Conservation (phyloP, 306 rosid genomes). For the Pyrus betulifolia region DNA sequence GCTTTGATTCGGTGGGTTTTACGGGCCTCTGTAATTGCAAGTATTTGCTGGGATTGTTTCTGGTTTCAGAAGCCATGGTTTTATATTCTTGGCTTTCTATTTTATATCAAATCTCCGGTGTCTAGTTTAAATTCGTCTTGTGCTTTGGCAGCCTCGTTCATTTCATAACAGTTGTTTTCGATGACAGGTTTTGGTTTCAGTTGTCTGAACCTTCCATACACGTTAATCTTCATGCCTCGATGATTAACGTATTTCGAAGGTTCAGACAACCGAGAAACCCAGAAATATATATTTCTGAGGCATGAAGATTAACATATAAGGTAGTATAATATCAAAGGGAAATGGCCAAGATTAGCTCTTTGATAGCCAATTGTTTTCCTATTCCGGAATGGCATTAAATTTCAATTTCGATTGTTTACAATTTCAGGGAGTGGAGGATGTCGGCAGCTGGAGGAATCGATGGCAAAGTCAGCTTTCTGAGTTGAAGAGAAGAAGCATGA, state of each 20-base stretch:
- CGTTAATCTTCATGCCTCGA: no score
- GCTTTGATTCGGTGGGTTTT: neutral
- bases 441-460: conserved; percentile 38
- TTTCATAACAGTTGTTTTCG: neutral
- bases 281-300: no score
- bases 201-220: neutral
- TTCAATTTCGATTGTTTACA: neutral
- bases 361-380: neutral
- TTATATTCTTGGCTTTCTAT: neutral
- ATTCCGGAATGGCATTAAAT: no score
- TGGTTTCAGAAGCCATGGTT: neutral
- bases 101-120: neutral
- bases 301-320: no score
- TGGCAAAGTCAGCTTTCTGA: conserved; percentile 67
- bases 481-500: conserved; percentile 49
- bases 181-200: neutral
- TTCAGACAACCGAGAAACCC: no score
- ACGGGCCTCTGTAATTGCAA: neutral
- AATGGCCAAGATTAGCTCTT: neutral
- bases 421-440: conserved; percentile 46
- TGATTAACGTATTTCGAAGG: no score
- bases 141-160: neutral
- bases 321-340: neutral
- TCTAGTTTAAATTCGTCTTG: neutral
- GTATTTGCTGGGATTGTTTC: neutral